Conservation (phyloP, 192 early-diverging fungal species). For the Coemansia sp. region DNA sequence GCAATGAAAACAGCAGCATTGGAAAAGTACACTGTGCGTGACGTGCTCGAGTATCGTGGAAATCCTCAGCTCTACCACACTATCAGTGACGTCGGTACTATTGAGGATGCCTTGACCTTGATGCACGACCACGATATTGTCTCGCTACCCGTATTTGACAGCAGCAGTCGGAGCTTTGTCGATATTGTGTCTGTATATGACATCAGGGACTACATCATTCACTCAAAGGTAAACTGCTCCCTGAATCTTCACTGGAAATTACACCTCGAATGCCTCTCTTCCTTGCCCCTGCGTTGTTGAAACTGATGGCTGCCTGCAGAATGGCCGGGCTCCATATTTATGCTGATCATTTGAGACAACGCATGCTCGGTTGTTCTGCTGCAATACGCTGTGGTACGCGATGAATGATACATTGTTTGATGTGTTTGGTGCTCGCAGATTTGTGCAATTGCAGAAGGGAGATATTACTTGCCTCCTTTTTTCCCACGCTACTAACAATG, state of each 20-base stretch:
- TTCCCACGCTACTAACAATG: background rate
- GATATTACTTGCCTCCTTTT: background rate
- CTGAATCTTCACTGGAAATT: no score
- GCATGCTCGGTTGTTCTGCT: no score
- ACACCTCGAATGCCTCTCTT: no score
- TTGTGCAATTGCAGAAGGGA: no score
- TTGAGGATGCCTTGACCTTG: conserved; percentile 28
- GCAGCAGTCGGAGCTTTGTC: conserved; percentile 15
- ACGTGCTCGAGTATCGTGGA: conserved; percentile 45
- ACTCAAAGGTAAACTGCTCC: conserved; percentile 21
- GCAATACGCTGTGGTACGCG: no score
- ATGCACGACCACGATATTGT: conserved; percentile 43
- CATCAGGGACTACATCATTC: conserved; percentile 44
- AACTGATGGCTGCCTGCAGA: no score
- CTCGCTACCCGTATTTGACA: conserved; percentile 41
- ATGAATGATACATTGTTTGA: no score
- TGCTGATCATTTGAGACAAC: no score
- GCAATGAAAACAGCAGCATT: conserved; percentile 38
- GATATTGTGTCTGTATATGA: conserved; percentile 52
- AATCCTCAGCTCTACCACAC: conserved; percentile 32
- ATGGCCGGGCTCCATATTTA: no score
- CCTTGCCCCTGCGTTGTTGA: no score
- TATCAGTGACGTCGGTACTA: conserved; percentile 14
- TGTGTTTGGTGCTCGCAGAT: no score
- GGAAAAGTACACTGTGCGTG: conserved; percentile 36